Percentiles rank a stretch among this genome's conserved stretches.
Conservation (phyloP, 2,329 filamentous ascomycete species). For the Macrophomina phaseolina region DNA sequence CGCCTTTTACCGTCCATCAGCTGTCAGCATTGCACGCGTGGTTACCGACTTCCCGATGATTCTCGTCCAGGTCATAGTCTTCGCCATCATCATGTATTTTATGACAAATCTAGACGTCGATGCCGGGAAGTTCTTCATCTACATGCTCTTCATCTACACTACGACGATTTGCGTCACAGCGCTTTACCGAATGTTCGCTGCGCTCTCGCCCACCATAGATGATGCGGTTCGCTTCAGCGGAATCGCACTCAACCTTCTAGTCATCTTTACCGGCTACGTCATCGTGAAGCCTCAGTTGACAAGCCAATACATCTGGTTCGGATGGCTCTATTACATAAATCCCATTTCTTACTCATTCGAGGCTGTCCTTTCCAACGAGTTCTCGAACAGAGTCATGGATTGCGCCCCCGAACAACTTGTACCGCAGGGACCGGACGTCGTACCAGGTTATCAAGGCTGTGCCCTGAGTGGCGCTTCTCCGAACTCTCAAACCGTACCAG, state of each 20-base stretch:
- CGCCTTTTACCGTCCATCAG: constrained; percentile 72
- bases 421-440: constrained; percentile 62
- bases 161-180: constrained; percentile 67
- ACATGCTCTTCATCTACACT: constrained; percentile 68
- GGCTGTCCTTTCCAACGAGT: constrained; percentile 71
- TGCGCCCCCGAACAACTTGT: constrained; percentile 66
- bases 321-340: constrained; percentile 54
- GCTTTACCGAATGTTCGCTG: constrained; percentile 70
- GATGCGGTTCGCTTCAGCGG: constrained; percentile 70
- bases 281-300: constrained; percentile 69
- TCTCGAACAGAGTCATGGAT: constrained; percentile 60
- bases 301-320: constrained; percentile 67
- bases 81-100: constrained; percentile 69
- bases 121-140: constrained; percentile 70
- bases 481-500: constrained; percentile 58
- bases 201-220: constrained; percentile 67
- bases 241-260: constrained; percentile 65
- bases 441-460: constrained; percentile 67
- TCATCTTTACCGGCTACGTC: constrained; percentile 71
- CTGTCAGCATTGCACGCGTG: constrained; percentile 66
- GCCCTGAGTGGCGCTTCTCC: constrained; percentile 62
- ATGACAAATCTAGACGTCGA: constrained; percentile 64
- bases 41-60: constrained; percentile 68
- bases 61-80: constrained; percentile 63
- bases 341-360: constrained; percentile 68